Evolutionary conservation across 1,139 yeast species (phyloP).

Genomic region (Taphrina sp.): DNA sequence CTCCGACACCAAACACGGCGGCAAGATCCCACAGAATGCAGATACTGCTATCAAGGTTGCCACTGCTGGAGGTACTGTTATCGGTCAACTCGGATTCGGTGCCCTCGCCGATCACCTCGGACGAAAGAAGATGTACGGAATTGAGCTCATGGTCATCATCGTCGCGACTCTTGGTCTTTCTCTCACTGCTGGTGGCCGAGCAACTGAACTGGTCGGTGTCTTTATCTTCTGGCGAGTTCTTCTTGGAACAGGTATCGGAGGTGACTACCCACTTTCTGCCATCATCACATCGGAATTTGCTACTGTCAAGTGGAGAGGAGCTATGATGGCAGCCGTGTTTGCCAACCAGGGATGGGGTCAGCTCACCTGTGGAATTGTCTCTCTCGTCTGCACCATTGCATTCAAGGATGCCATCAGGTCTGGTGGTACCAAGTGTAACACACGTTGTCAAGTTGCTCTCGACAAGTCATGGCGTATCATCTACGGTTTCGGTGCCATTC

Average conservation of each 20-base stretch:
- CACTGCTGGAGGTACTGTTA: constrained; percentile 87
- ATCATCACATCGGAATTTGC: constrained; percentile 85
- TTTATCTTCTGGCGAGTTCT: constrained; percentile 73
- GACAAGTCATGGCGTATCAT: constrained; percentile 94
- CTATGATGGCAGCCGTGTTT: constrained; percentile 89
- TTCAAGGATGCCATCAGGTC: constrained; percentile 59
- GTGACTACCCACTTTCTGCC: constrained; percentile 97
- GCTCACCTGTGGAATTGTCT: constrained; percentile 78
- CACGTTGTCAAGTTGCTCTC: constrained; percentile 66
- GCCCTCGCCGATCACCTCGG: constrained; percentile 73
- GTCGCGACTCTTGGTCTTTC: constrained; percentile 69
- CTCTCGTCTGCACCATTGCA: constrained; percentile 67
- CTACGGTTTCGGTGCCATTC: constrained; percentile 84
- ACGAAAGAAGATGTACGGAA: constrained; percentile 82
- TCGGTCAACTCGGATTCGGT: constrained; percentile 85
- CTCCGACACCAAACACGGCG: constrained; percentile 40
- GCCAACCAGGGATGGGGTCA: constrained; percentile 95
- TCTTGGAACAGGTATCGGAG: constrained; percentile 98
- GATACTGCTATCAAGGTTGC: constrained; percentile 76
- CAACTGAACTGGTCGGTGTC: constrained; percentile 67
- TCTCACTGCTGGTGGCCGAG: constrained; percentile 66
- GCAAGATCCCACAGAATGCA: constrained; percentile 63
- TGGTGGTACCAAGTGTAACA: constrained; percentile 58
- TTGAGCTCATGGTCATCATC: constrained; percentile 78
- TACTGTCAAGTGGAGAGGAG: constrained; percentile 94